A percentile compares a stretch with the other conserved stretches of the same genome.
Conservation (phyloP, 2,329 filamentous ascomycete species). For the Pseudogymnoascus sp. region DNA sequence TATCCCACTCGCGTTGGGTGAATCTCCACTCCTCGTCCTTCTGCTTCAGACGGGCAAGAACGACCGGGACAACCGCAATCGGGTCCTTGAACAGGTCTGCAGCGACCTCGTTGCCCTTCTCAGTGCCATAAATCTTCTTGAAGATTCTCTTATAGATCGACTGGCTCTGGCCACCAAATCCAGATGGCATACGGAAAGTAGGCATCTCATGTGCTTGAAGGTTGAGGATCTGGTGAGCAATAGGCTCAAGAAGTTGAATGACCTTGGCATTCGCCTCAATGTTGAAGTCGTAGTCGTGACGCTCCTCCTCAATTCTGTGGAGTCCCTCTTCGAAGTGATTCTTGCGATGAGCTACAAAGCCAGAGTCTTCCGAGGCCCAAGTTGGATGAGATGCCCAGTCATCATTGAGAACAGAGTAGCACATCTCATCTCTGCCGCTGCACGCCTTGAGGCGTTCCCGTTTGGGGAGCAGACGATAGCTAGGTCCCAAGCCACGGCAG, state of each 20-base stretch:
- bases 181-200: constrained; percentile 70
- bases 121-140: constrained; percentile 90
- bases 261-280: constrained; percentile 93
- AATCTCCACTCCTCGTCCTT: constrained; percentile 98
- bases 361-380: constrained; percentile 96
- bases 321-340: constrained; percentile 91
- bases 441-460: constrained; percentile 86
- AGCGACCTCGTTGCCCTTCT: constrained; percentile 77
- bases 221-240: constrained; percentile 80
- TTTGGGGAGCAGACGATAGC: constrained; percentile 86
- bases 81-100: constrained; percentile 79
- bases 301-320: constrained; percentile 93
- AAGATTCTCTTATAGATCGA: constrained; percentile 95
- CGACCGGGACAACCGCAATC: constrained; percentile 78
- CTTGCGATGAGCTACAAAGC: constrained; percentile 95
- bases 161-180: constrained; percentile 85
- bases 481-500: constrained; percentile 89
- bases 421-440: constrained; percentile 90
- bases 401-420: constrained; percentile 87
- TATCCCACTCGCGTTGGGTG: constrained; percentile 92
- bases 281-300: constrained; percentile 97
- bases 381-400: constrained; percentile 98
- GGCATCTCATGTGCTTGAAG: constrained; percentile 67
- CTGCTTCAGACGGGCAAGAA: constrained; percentile 83
- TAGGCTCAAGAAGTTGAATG: constrained; percentile 90